phyloP scores from a whole-genome alignment of 306 rosid genomes.

The Vigna nakashimae region DNA sequence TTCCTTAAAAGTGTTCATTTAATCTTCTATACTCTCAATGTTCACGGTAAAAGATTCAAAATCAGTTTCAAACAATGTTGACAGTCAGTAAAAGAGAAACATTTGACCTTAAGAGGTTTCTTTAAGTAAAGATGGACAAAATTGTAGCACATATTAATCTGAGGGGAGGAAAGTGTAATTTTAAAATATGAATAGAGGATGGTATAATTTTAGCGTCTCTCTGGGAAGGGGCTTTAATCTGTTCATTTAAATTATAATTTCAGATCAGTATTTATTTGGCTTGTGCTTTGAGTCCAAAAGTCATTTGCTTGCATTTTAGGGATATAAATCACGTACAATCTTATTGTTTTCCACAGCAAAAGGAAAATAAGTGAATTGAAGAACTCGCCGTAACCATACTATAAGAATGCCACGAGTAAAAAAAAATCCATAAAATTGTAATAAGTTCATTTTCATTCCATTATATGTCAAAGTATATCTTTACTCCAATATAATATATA shows the following conservation, averaged over 20 bases:
- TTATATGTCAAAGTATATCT: conserved; percentile 11
- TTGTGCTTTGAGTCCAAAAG: background rate
- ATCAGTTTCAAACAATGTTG: background rate
- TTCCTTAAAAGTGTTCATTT: background rate
- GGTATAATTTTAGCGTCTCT: background rate
- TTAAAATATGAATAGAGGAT: background rate
- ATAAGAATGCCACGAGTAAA: conserved; percentile 20
- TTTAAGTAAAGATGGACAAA: background rate
- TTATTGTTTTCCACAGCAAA: conserved; percentile 24
- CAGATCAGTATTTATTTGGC: conserved; percentile 7
- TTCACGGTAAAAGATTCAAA: background rate
- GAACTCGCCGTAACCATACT: background rate
- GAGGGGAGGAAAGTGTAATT: background rate
- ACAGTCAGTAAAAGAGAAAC: background rate
- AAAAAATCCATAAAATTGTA: conserved; percentile 5
- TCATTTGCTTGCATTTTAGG: conserved; percentile 10
- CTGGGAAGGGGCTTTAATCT: background rate
- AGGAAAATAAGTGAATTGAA: conserved; percentile 4
- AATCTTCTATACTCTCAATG: background rate
- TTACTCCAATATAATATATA: conserved; percentile 9
- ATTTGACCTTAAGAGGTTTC: background rate
- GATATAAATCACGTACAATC: conserved; percentile 7
- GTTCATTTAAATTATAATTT: conserved; percentile 18
- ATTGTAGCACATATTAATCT: background rate
- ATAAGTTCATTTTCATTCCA: conserved; percentile 17